These are phyloP conservation scores for Rhazya stricta DNA, from an alignment of 257 asterid genomes.

Conservation along the genomic window DNA sequence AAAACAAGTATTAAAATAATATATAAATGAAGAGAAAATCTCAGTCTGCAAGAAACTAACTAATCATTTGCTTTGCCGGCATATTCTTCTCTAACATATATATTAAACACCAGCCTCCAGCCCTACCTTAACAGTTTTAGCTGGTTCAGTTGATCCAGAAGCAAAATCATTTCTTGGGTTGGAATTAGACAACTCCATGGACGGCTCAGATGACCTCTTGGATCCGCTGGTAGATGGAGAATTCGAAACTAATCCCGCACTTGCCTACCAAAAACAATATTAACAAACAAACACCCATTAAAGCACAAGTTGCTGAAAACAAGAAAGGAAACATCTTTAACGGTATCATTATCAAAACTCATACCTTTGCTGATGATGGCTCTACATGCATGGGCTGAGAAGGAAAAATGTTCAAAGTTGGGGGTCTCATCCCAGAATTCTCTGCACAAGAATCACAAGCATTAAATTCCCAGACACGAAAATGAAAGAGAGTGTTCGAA, in stretches of 20 bases:
- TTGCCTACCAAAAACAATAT: constrained; percentile 47
- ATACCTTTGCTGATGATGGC: constrained; percentile 56
- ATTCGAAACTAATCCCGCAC: constrained; percentile 9
- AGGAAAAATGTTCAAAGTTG: constrained; percentile 84
- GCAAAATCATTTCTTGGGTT: constrained; percentile 51
- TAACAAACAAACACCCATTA: not conserved
- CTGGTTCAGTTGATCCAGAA: constrained; percentile 39
- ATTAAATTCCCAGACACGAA: not conserved
- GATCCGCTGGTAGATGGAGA: constrained; percentile 51
- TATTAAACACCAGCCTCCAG: constrained; percentile 22
- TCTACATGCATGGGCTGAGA: constrained; percentile 96
- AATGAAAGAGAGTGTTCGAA: not conserved
- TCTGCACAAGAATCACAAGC: constrained; percentile 35
- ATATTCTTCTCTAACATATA: not conserved
- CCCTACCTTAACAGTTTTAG: constrained; percentile 71
- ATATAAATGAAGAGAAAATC: constrained; percentile 9
- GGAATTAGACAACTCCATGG: constrained; percentile 44
- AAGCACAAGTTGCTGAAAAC: constrained; percentile 15
- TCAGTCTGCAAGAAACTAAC: constrained; percentile 18
- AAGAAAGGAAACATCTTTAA: constrained; percentile 13
- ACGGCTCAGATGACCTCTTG: constrained; percentile 76
- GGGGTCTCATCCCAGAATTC: constrained; percentile 62
- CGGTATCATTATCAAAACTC: not conserved
- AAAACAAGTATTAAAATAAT: not conserved
- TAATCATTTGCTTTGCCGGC: constrained; percentile 17